These are phyloP conservation scores for Phialocephala sp. DNA, from an alignment of 2,329 filamentous ascomycete species.

Conservation along the genomic window DNA sequence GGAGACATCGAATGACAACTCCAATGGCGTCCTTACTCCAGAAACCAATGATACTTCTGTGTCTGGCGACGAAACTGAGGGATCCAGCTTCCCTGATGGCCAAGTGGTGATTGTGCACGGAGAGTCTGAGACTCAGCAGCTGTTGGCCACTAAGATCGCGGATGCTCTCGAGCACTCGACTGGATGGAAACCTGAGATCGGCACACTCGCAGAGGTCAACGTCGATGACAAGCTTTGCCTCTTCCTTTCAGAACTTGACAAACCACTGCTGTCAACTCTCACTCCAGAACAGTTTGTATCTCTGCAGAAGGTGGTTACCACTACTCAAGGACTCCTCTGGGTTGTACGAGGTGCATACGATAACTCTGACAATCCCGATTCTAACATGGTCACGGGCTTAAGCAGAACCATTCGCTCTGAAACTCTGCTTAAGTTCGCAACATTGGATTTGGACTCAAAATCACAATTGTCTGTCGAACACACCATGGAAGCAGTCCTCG, in stretches of 20 bases:
- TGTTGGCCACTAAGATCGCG: slow-evolving; percentile 45
- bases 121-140: slow-evolving; percentile 37
- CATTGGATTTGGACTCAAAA: slow-evolving; percentile 36
- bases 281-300: slow-evolving; percentile 47
- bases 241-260: slow-evolving; percentile 54
- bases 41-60: slow-evolving; percentile 2
- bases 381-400: slow-evolving; percentile 40
- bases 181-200: slow-evolving; percentile 44
- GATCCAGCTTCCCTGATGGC: slow-evolving; percentile 47
- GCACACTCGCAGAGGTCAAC: slow-evolving; percentile 42
- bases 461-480: slow-evolving; percentile 44
- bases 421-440: slow-evolving; percentile 38
- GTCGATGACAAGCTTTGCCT: slow-evolving; percentile 45
- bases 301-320: slow-evolving; percentile 49
- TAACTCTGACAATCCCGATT: slow-evolving; percentile 38
- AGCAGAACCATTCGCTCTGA: slow-evolving; percentile 40
- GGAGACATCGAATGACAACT: slow-evolving; percentile 12
- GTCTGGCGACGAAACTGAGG: slow-evolving; percentile 8
- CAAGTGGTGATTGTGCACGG: slow-evolving; percentile 36
- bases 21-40: slow-evolving; percentile 9
- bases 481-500: slow-evolving; percentile 27
- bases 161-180: slow-evolving; percentile 44
- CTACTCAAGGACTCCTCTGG: slow-evolving; percentile 54
- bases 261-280: slow-evolving; percentile 49
- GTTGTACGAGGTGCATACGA: slow-evolving; percentile 51